Base-by-base conservation (phyloP, 2,329 filamentous ascomycete species). In the Beauveria asiatica region DNA sequence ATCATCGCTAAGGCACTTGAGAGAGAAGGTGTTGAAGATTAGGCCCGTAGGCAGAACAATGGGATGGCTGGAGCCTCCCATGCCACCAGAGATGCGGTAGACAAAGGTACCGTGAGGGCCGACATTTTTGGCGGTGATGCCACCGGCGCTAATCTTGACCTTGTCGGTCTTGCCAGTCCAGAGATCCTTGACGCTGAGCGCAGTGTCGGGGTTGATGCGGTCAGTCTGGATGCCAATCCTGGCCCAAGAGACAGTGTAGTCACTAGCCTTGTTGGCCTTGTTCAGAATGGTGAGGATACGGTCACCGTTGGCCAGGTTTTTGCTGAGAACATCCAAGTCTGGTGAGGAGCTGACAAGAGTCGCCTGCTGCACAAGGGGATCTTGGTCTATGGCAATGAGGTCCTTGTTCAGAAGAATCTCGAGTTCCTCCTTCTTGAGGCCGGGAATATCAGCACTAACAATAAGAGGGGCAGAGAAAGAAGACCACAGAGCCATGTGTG, bases 1-100 rank as follows among this genome's bases (percentile, higher is more conserved):
- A 57, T 62, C 45, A 5, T 71, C 74, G 5, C 75, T 75, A 39
- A 81, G 67, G 62, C 76, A 78, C 33, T 73, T 71, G 10, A 74
- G 67, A 2, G 76, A 77, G 23, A 71, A 74, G 0, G 78, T 79
- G 64, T 80, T 80, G 67, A 81, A 79, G 53, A 81, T 74, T 65
- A 77, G 73, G 5, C 78, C 79, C 0, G 77, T 81, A 0, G 78
- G 76, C 9, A 70, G 71, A 17, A 66, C 42, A 10, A 70, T 65
- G 21, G 64, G 63, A 19, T 64, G 63, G 41, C 60, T 57, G 19
- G 52, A 68, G 19, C 66, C 64, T 5, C 60, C 46, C 3, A 69
- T 67, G n/a, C 69, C 44, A 17, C 61, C 63, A 6, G 74, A 71
- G 39, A 81, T 67, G 44, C 78, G 72, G 62, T 74, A 75, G 13